Base-by-base conservation (phyloP, 345 rosid species). In the Eutrema yunnanense region DNA sequence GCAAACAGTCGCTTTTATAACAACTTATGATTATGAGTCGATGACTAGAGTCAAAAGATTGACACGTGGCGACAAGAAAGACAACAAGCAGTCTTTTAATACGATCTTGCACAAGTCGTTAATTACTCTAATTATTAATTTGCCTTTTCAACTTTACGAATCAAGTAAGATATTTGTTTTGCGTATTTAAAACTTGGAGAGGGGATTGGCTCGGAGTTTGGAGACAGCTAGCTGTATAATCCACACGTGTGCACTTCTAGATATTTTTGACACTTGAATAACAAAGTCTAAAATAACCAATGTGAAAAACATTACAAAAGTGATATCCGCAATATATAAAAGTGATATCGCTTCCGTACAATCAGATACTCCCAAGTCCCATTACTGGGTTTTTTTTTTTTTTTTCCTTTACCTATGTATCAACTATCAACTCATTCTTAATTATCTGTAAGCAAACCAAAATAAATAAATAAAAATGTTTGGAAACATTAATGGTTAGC, bases 161-260 rank as follows among this genome's bases (percentile, higher is more conserved):
- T 41, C 0, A 12, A 16, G 16, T 16, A 16, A 60, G 10, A 9
- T 8, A 1, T 6, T 41, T 59, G 32, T 58, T 11, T 3, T 29
- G 6, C 27, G 14, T 4, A 19, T 54, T 54, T 22, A 12, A 11
- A 65, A 7, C 22, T 19, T 19, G 1, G 37, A 50, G 7, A 42
- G n/a, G 9, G 41, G 71, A 53, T 41, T 67, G n/a, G 46, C 61
- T 53, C 50, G 61, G 61, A 52, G 30, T 40, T 16, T 30, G 40
- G 59, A 53, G 51, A 67, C 71, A 67, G 61, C 61, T 41, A 53
- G 62, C 41, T 52, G 51, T 67, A 19, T 19, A 13, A 29, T 5
- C 51, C 61, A 52, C 62, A 67, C 71, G 71, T 67, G 71, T 53
- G 61, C 22, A 19, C 51, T 40, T 51, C 14, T 40, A 38, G 37